Base-by-base conservation (phyloP, 352 stramenopile species). In the Phytopythium boreale region DNA sequence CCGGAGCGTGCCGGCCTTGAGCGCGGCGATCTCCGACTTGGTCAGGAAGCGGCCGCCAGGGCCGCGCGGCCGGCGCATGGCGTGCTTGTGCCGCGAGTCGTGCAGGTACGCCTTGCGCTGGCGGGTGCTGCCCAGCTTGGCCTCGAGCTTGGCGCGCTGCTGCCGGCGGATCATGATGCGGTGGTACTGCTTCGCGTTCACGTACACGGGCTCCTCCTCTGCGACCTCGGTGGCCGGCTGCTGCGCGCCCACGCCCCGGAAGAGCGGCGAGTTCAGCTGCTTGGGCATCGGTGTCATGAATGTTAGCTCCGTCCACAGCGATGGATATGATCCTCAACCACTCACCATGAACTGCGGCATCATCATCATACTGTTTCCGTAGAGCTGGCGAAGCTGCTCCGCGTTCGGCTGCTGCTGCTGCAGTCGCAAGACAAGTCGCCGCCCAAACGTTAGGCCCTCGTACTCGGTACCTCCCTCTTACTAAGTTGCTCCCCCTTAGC, bases 161-260 rank as follows among this genome's bases (percentile, higher is more conserved):
- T 92, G 78, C 64, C 85, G 78, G 41, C 85, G 83, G 52, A 91
- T 82, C 74, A 93, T 84, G 61, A 93, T 93, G 27, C 85, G 80
- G 62, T 92, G 80, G 69, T 93, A 93, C 66, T 93, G 85, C 72
- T 93, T 93, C 55, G 85, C 85, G 65, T 93, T 93, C 47, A 93
- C 85, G 67, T 92, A 93, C 55, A 93, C 81, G 8, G 84, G 84
- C 61, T 91, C 82, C 62, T 93, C 84, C 41, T 93, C 84, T 1
- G 77, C 70, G 65, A 82, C 70, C 47, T 88, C 77, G 27, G 59
- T 75, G 5, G 66, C 51, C 1, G 78, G 61, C 43, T 71, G 75
- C 29, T 65, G 61, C 12, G 66, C 66, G 3, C 69, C 61, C 55
- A 83, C 74, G 60, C 74, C 70, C 29, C 78, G 75, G 56, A 91